Percentiles rank a stretch among this genome's conserved stretches.
Evolutionary conservation across 208 protist species (phyloP).

Genomic region (Leishmania tropica): DNA sequence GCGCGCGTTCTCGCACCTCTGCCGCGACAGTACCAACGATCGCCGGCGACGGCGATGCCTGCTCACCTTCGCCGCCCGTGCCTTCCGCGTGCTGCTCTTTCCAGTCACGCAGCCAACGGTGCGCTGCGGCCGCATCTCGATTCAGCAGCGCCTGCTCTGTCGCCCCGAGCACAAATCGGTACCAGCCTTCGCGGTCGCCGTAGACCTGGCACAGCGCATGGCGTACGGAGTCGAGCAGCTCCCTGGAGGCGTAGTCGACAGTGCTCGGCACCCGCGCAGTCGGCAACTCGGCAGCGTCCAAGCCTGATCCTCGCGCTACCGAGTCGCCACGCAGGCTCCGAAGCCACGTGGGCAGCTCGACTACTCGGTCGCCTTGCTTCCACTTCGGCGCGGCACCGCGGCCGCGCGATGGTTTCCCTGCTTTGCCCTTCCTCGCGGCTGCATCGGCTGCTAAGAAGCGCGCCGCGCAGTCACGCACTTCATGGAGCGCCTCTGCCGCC

Average conservation of each 20-base stretch:
- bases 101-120: constrained; percentile 35
- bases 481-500: constrained; percentile 51
- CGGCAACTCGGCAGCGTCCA: background rate
- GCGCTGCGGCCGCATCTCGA: constrained; percentile 18
- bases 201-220: constrained; percentile 36
- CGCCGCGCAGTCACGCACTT: constrained; percentile 43
- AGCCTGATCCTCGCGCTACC: background rate
- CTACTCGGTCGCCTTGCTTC: background rate
- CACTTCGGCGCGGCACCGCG: background rate
- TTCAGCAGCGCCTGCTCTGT: constrained; percentile 30
- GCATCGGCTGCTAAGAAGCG: background rate
- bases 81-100: background rate
- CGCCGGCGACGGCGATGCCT: background rate
- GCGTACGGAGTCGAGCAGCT: constrained; percentile 34
- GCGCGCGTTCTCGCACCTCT: background rate
- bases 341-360: constrained; percentile 10
- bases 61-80: background rate
- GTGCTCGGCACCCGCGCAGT: background rate
- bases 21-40: background rate
- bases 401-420: background rate
- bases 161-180: constrained; percentile 12
- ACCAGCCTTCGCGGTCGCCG: constrained; percentile 22
- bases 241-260: background rate
- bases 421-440: background rate
- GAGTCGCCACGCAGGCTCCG: background rate